These are phyloP conservation scores for Sporothrix schenckii DNA, from an alignment of 2,329 filamentous ascomycete genomes.

Conservation along the genomic window DNA sequence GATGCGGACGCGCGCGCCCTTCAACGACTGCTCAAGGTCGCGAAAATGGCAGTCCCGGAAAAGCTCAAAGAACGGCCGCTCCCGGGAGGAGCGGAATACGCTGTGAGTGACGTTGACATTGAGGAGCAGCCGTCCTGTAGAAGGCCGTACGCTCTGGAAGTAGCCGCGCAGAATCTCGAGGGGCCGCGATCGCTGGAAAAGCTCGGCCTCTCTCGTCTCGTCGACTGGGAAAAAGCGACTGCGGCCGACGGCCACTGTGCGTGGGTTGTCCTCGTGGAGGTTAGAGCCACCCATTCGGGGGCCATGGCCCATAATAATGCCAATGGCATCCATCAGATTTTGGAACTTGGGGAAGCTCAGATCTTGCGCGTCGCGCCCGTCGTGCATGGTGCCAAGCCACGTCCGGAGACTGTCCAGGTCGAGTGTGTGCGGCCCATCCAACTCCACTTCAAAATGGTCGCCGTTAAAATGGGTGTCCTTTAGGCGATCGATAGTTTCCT, in stretches of 20 bases:
- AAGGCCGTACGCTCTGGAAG: conserved; percentile 58
- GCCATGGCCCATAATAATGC: conserved; percentile 54
- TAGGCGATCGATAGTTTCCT: conserved; percentile 25
- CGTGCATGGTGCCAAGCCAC: conserved; percentile 51
- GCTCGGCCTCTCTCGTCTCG: conserved; percentile 37
- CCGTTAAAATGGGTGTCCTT: conserved; percentile 31
- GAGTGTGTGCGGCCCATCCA: conserved; percentile 50
- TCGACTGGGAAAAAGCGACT: conserved; percentile 55
- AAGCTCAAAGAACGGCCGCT: conserved; percentile 24
- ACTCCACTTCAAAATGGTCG: conserved; percentile 43
- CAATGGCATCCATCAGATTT: conserved; percentile 55
- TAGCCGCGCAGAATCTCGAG: conserved; percentile 53
- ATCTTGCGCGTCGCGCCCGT: conserved; percentile 43
- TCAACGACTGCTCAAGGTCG: conserved; percentile 30
- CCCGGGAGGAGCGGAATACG: conserved; percentile 49
- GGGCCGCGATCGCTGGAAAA: conserved; percentile 39
- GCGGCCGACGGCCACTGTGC: conserved; percentile 47
- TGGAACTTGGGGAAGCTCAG: conserved; percentile 53
- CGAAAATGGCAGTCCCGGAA: conserved; percentile 30
- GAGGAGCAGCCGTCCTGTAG: conserved; percentile 57
- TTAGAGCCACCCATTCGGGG: conserved; percentile 45
- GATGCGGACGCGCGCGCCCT: conserved; percentile 40
- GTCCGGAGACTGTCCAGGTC: conserved; percentile 48
- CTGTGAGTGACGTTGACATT: conserved; percentile 60
- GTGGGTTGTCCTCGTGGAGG: conserved; percentile 13